Evolutionary conservation across 116 monocot species (phyloP).

Genomic region (Trichopus zeylanicus): DNA sequence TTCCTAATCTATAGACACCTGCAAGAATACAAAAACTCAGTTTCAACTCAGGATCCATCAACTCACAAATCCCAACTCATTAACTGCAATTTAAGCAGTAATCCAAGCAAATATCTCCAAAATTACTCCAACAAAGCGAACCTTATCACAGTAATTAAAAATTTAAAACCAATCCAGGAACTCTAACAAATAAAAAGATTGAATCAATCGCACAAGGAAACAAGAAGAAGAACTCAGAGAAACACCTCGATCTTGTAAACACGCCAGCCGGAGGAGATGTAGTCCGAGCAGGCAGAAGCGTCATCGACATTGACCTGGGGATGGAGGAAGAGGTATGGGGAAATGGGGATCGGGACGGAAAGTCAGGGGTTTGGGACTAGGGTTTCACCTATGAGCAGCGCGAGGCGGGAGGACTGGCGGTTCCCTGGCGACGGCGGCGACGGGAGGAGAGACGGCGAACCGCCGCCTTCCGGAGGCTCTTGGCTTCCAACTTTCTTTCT

Average conservation of each 20-base stretch:
- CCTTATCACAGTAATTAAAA: no score
- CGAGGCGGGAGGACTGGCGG: slow-evolving; percentile 73
- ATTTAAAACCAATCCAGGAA: no score
- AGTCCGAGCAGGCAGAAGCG: slow-evolving; percentile 53
- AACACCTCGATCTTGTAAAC: slow-evolving; percentile 67
- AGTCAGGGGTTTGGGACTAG: slow-evolving; percentile 3
- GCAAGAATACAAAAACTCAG: background rate
- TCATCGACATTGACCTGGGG: slow-evolving; percentile 49
- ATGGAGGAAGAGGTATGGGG: no score
- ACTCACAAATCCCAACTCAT: background rate
- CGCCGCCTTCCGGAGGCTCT: slow-evolving; percentile 52
- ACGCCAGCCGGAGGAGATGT: slow-evolving; percentile 67
- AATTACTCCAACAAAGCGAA: no score
- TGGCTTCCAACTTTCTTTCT: slow-evolving; percentile 49
- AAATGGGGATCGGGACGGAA: background rate
- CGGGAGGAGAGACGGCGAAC: slow-evolving; percentile 43
- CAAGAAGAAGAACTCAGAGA: background rate
- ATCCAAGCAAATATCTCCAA: no score
- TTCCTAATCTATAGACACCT: slow-evolving; percentile 70
- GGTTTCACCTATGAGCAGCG: slow-evolving; percentile 48
- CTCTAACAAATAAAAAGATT: no score
- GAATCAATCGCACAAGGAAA: no score
- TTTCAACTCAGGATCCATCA: background rate
- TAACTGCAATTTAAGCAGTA: no score
- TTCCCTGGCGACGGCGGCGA: slow-evolving; percentile 60